Conservation (phyloP, 768 basidiomycete species). For the Pulveroboletus sp. region DNA sequence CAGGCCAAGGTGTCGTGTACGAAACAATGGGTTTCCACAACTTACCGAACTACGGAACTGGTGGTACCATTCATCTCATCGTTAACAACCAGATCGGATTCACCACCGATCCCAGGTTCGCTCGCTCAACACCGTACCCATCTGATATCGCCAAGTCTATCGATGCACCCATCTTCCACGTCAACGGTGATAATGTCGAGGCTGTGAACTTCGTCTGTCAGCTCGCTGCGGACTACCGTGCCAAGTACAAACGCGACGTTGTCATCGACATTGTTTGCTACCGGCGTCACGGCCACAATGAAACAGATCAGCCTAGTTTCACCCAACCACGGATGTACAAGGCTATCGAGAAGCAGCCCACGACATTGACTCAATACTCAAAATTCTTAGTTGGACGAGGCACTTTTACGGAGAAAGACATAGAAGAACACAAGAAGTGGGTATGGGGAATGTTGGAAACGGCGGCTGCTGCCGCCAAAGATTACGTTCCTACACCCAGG, state of each 20-base stretch:
- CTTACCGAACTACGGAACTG: constrained; percentile 92
- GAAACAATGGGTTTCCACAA: constrained; percentile 99
- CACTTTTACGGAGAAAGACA: constrained; percentile 93
- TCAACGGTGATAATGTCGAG: constrained; percentile 97
- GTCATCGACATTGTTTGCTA: constrained; percentile 99
- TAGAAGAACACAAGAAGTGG: constrained; percentile 98
- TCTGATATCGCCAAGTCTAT: constrained; percentile 99
- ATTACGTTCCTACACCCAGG: constrained; percentile 90
- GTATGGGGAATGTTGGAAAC: constrained; percentile 99
- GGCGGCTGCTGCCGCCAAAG: constrained; percentile 88
- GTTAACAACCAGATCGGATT: constrained; percentile 99
- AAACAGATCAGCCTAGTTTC: constrained; percentile 98
- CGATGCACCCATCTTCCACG: constrained; percentile 98
- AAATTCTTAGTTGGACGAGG: constrained; percentile 86
- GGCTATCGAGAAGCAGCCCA: constrained; percentile 91
- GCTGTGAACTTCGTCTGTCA: constrained; percentile 99
- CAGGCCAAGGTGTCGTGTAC: constrained; percentile 97
- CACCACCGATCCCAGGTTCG: constrained; percentile 96
- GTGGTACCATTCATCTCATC: constrained; percentile 96
- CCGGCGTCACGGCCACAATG: constrained; percentile 98
- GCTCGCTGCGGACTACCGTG: constrained; percentile 95
- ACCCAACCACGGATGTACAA: constrained; percentile 99
- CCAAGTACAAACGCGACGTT: constrained; percentile 98
- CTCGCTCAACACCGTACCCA: constrained; percentile 95
- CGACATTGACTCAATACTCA: constrained; percentile 86